Evolutionary conservation across 768 basidiomycete genomes (phyloP).

Genomic region (Pilatotrama ljubarskyi): DNA sequence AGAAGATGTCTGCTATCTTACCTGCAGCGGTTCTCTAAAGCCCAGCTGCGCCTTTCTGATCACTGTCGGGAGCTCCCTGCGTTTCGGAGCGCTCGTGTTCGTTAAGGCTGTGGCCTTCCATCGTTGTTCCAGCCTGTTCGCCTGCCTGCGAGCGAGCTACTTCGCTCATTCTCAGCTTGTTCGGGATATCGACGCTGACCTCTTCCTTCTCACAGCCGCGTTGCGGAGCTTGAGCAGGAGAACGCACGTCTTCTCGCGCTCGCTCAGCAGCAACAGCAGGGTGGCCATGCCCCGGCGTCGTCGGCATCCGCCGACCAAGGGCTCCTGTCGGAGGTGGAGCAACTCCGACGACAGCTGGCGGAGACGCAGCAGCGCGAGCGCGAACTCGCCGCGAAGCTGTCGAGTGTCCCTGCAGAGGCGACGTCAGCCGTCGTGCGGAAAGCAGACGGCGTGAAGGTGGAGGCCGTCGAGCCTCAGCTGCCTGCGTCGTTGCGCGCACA

Average conservation of each 20-base stretch:
- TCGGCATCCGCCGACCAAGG: constrained; percentile 34
- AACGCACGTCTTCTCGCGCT: constrained; percentile 70
- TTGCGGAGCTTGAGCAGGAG: constrained; percentile 82
- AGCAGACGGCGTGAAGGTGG: constrained; percentile 49
- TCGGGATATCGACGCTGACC: background rate
- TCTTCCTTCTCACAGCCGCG: constrained; percentile 53
- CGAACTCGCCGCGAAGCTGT: constrained; percentile 63
- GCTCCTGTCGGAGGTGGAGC: constrained; percentile 61
- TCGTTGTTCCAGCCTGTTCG: background rate
- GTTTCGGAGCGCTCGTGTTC: background rate
- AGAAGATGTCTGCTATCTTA: background rate
- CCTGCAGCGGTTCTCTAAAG: background rate
- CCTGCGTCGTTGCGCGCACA: constrained; percentile 42
- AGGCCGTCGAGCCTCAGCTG: constrained; percentile 54
- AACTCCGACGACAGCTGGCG: constrained; percentile 63
- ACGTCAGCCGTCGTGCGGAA: constrained; percentile 27
- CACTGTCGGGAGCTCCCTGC: background rate
- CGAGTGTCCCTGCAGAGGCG: constrained; percentile 35
- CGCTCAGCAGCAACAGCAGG: constrained; percentile 42
- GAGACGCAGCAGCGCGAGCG: constrained; percentile 67
- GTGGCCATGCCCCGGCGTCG: background rate
- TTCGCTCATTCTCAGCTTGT: background rate
- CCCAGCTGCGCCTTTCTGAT: background rate
- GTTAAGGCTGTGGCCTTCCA: constrained; percentile 5
- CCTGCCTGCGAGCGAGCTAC: background rate